Percentiles rank a stretch among this genome's conserved stretches.
Evolutionary conservation across 192 early-diverging fungal genomes (phyloP).

Genomic region (Mortierella alpina): DNA sequence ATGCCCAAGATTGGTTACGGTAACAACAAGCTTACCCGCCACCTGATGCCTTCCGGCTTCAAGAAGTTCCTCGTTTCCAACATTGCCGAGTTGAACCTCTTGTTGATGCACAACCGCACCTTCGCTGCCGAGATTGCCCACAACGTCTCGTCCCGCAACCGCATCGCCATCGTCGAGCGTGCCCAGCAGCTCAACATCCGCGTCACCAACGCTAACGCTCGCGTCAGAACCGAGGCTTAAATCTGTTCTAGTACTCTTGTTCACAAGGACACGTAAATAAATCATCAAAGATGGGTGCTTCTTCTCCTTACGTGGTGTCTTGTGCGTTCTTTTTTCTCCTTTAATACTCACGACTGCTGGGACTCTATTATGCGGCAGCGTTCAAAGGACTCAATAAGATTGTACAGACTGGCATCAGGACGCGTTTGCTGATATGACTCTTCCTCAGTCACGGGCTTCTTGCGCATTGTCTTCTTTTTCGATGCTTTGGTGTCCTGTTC

Average conservation of each 20-base stretch:
- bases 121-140: constrained; percentile 99
- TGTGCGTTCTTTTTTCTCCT: not conserved
- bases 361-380: constrained; percentile 44
- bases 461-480: constrained; percentile 21
- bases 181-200: constrained; percentile 97
- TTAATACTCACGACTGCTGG: not conserved
- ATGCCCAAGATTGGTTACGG: constrained; percentile 99
- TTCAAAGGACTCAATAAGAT: constrained; percentile 42
- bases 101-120: constrained; percentile 99
- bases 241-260: constrained; percentile 15
- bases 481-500: constrained; percentile 10
- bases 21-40: constrained; percentile 95
- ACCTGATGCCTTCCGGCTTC: constrained; percentile 98
- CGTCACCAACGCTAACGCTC: constrained; percentile 93
- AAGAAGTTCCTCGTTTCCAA: constrained; percentile 97
- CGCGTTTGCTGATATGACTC: constrained; percentile 34
- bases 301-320: not conserved
- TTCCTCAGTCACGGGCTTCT: constrained; percentile 4
- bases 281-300: constrained; percentile 35
- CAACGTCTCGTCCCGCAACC: constrained; percentile 95
- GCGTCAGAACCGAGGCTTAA: constrained; percentile 85
- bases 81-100: constrained; percentile 90
- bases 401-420: constrained; percentile 38
- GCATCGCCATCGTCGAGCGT: constrained; percentile 91
- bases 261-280: constrained; percentile 9